Conservation (phyloP, 2,329 filamentous ascomycete species). For the Fusarium falciforme region DNA sequence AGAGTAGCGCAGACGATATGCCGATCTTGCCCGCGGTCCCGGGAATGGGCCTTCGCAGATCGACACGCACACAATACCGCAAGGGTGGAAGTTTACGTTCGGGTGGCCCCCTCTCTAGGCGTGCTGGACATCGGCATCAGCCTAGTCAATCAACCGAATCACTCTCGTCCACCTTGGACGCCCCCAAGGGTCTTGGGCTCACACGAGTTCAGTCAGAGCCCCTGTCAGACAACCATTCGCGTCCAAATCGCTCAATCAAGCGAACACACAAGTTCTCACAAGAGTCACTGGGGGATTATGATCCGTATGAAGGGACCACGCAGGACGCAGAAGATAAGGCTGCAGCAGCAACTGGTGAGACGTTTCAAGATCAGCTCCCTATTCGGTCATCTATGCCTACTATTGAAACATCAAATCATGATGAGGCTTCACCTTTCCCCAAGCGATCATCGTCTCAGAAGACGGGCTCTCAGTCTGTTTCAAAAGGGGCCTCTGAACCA, state of each 20-base stretch:
- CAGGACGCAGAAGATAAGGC: constrained; percentile 47
- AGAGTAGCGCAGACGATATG: constrained; percentile 73
- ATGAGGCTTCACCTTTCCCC: constrained; percentile 58
- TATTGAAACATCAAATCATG: constrained; percentile 71
- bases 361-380: constrained; percentile 49
- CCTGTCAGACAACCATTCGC: constrained; percentile 64
- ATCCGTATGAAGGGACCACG: constrained; percentile 56
- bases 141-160: constrained; percentile 62
- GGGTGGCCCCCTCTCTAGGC: constrained; percentile 77
- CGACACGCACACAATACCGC: constrained; percentile 91
- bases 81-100: constrained; percentile 85
- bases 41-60: constrained; percentile 85
- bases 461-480: constrained; percentile 57
- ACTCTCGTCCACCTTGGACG: constrained; percentile 54
- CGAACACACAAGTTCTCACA: constrained; percentile 62
- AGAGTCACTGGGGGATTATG: constrained; percentile 56
- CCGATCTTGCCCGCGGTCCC: constrained; percentile 85
- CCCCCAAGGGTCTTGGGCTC: constrained; percentile 64
- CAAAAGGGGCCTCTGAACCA: constrained; percentile 43
- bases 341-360: constrained; percentile 35
- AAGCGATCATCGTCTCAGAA: constrained; percentile 67
- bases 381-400: constrained; percentile 57
- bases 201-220: constrained; percentile 79
- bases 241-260: constrained; percentile 63
- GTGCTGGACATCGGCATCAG: constrained; percentile 71